Percentiles rank a stretch among this genome's conserved stretches.
Evolutionary conservation across 2,329 filamentous ascomycete genomes (phyloP).

Genomic region (Aspergillus pseudoterreus): DNA sequence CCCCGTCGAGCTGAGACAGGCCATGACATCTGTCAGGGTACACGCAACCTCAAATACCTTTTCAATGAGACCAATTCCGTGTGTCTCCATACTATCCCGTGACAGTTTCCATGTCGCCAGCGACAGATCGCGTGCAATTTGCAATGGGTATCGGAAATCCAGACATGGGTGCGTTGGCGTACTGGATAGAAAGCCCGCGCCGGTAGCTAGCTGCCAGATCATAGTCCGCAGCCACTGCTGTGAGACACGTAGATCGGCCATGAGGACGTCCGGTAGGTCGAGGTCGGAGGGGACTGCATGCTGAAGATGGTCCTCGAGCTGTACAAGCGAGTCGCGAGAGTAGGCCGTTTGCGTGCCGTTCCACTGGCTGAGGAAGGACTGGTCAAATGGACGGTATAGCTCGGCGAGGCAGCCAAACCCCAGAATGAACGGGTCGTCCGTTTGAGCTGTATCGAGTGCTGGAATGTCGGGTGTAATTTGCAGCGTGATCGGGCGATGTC

Average conservation of each 20-base stretch:
- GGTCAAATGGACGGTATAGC: constrained; percentile 61
- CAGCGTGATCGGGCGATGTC: constrained; percentile 61
- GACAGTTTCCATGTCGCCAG: constrained; percentile 69
- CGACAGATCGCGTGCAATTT: constrained; percentile 59
- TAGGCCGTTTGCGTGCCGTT: constrained; percentile 51
- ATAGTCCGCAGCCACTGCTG: constrained; percentile 68
- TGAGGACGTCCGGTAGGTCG: constrained; percentile 59
- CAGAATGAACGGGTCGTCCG: constrained; percentile 52
- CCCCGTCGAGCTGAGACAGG: constrained; percentile 58
- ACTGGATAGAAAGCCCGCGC: constrained; percentile 63
- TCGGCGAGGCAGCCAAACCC: constrained; percentile 60
- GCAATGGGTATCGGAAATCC: constrained; percentile 61
- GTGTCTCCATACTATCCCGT: constrained; percentile 67
- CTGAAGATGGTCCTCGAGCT: constrained; percentile 49
- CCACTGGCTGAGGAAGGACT: constrained; percentile 62
- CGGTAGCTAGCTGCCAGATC: constrained; percentile 69
- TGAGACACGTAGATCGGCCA: constrained; percentile 63
- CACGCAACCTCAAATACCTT: constrained; percentile 75
- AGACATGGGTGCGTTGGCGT: constrained; percentile 56
- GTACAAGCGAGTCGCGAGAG: constrained; percentile 44
- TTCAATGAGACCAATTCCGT: constrained; percentile 72
- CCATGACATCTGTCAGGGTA: constrained; percentile 69
- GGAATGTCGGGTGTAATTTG: constrained; percentile 53
- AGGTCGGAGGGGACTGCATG: constrained; percentile 53
- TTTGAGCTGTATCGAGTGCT: constrained; percentile 46